These are phyloP conservation scores for Saccharomyces hybrid DNA, from an alignment of 1,139 yeast genomes.

Conservation along the genomic window DNA sequence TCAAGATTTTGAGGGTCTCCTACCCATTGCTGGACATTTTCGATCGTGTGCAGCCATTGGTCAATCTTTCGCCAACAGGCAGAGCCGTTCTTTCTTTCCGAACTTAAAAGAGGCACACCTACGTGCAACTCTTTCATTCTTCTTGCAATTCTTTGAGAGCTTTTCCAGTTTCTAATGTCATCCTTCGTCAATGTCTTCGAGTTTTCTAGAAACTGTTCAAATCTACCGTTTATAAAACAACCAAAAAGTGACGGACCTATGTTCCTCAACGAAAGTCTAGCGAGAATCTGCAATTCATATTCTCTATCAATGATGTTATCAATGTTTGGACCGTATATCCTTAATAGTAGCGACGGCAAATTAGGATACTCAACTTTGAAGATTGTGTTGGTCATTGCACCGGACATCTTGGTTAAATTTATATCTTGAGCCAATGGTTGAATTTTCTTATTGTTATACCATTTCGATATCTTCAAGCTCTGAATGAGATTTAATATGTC, in stretches of 20 bases:
- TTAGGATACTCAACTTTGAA: slow-evolving; percentile 48
- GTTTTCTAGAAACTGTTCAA: slow-evolving; percentile 69
- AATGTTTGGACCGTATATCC: slow-evolving; percentile 89
- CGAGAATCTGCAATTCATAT: slow-evolving; percentile 62
- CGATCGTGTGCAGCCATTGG: slow-evolving; percentile 60
- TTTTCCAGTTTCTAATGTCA: slow-evolving; percentile 66
- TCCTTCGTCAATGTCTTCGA: slow-evolving; percentile 55
- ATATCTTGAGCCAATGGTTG: slow-evolving; percentile 31
- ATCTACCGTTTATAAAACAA: slow-evolving; percentile 70
- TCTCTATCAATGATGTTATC: slow-evolving; percentile 82
- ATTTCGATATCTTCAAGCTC: slow-evolving; percentile 60
- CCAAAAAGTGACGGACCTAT: slow-evolving; percentile 90
- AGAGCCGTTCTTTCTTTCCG: slow-evolving; percentile 52
- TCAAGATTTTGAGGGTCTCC: slow-evolving; percentile 33
- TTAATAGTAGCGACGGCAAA: slow-evolving; percentile 46
- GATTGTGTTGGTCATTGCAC: slow-evolving; percentile 89
- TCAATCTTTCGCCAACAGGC: slow-evolving; percentile 60
- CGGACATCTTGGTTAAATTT: slow-evolving; percentile 61
- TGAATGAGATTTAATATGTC: slow-evolving; percentile 66
- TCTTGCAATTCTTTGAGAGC: slow-evolving; percentile 81
- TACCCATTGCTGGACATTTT: slow-evolving; percentile 28
- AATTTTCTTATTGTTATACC: slow-evolving; percentile 42
- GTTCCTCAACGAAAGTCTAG: slow-evolving; percentile 62
- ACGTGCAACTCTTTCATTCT: slow-evolving; percentile 92
- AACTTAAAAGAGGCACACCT: slow-evolving; percentile 57